Base-by-base conservation (phyloP, 768 basidiomycete species). In the Crepidotus variabilis region DNA sequence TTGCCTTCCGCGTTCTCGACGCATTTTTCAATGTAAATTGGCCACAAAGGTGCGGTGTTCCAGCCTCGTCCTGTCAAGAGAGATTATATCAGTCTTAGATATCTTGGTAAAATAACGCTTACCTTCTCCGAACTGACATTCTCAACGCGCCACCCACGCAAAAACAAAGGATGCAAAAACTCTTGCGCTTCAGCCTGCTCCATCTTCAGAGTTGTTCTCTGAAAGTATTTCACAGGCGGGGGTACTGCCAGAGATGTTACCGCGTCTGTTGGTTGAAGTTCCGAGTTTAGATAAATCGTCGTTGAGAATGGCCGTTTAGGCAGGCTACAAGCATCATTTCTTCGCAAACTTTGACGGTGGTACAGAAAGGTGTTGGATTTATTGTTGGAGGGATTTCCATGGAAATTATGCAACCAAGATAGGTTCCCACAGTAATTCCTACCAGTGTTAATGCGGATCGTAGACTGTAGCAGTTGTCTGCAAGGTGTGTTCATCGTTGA, bases 81-180 rank as follows among this genome's bases (percentile, higher is more conserved):
- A 20, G 18, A 28, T 28, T 4, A 28, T 4, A 28, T 28, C 3
- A 28, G 28, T 28, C 28, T 28, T 28, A 3, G 28, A 28, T 28
- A 28, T 4, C 28, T 33, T 49, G 7, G n/a, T 8, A 13, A 1
- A 9, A 46, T 52, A 47, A 39, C 13, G 23, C 36, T 47, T 35
- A 22, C 43, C 18, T 57, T 45, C 50, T 32, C 57, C 36, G 28
- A 60, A 62, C 56, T 14, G 11, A 46, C 2, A 64, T 34, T 2
- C 57, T 61, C 69, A 18, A 43, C 39, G 34, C 9, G 33, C 55
- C 73, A 74, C 10, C 69, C 71, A 11, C 65, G 64, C 47, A 57
- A 49, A 36, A 63, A 67, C 7, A 82, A 67, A 2, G 79, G 78
- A 34, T 56, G 53, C 9, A 81, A 56, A 39, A 65, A 76, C 18